Evolutionary conservation across 768 basidiomycete genomes (phyloP), one percentile per base, ranked within the genome.

Genomic region (Naganishia vaughanmartiniae): DNA sequence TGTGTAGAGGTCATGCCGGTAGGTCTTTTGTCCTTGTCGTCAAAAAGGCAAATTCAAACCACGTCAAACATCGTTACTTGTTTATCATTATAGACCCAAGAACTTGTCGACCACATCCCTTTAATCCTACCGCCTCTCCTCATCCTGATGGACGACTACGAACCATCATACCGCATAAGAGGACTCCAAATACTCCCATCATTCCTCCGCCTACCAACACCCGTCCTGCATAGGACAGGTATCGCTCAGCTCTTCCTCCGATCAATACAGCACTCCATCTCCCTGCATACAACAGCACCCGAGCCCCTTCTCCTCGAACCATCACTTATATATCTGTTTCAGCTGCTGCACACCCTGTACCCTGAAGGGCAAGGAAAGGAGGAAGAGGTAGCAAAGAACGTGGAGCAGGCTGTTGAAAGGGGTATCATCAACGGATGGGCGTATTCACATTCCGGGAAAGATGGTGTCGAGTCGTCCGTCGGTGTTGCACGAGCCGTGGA

Each of bases 141-240:
- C 30, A 74, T 75, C 39, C 48, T 81, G 54, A 75, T 81, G 74
- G 80, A 81, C 67, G 80, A 81, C 57, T 81, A 75, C 73, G 79
- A 81, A 39, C 72, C 80, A 3, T 39, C 70, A 0, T 81, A 74
- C 69, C 75, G 80, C 0, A 69, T 72, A 9, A 66, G 70, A 55
- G 80, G 78, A 19, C 69, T 74, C 5, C 36, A 42, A 3, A 74
- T 75, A 21, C 65, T 81, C 10, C 70, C 70, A 12, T 57, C 31
- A 30, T 77, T 79, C 76, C 68, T 78, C 12, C 70, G 75, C 6
- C 74, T 81, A 14, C 54, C 60, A 24, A 17, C 65, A 26, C 56
- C 34, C n/a, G 69, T 69, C 34, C 74, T 81, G 71, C 75, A 72
- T 33, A 66, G 79, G 17, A 81, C 80, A 78, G 80, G 80, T 15